These are phyloP conservation scores for Naegleria gruberi DNA, from an alignment of 208 protist species.

Conservation along the genomic window DNA sequence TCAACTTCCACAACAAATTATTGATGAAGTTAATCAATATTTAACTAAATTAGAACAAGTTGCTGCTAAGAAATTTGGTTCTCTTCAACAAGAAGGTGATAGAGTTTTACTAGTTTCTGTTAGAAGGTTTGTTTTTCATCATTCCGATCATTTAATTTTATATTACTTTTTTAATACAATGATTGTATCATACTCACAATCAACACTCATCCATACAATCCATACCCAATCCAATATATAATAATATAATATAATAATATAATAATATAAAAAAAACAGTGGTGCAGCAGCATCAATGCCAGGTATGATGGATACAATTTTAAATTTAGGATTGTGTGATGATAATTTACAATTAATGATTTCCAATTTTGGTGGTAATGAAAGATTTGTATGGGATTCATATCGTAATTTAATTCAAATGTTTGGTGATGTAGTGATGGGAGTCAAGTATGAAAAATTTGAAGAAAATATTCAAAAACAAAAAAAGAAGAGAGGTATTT, in stretches of 20 bases:
- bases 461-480: constrained; percentile 61
- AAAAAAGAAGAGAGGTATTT: constrained; percentile 58
- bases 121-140: not conserved
- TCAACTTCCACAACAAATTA: not conserved
- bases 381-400: constrained; percentile 82
- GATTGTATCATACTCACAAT: too few species aligned
- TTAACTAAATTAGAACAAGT: constrained; percentile 65
- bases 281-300: constrained; percentile 87
- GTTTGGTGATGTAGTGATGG: constrained; percentile 84
- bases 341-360: constrained; percentile 58
- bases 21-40: constrained; percentile 52
- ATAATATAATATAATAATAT: not conserved
- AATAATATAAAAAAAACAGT: constrained; percentile 62
- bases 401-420: constrained; percentile 88
- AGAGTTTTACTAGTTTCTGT: not conserved
- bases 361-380: constrained; percentile 48
- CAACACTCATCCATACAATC: too few species aligned
- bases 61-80: not conserved
- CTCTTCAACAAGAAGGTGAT: not conserved
- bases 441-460: constrained; percentile 68
- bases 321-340: constrained; percentile 86
- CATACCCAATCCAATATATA: not conserved
- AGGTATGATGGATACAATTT: constrained; percentile 88
- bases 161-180: too few species aligned
- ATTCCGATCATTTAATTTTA: too few species aligned